A percentile compares a stretch with the other conserved stretches of the same genome.
Conservation (phyloP, 208 protist species). For the Tritrichomonas musculus region DNA sequence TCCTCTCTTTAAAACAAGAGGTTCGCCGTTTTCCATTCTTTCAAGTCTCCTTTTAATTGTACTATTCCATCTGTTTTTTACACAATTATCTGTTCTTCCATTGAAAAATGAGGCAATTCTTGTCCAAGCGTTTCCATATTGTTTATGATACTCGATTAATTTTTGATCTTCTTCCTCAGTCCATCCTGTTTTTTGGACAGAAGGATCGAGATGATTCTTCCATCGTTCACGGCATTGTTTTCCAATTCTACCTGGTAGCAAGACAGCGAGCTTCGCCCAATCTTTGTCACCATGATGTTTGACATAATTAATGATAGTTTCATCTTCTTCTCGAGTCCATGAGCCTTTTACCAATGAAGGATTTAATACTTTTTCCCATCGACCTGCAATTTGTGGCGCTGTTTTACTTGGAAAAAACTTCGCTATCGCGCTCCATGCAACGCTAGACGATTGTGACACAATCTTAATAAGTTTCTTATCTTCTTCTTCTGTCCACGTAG, state of each 20-base stretch:
- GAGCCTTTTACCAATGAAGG: conserved; percentile 96
- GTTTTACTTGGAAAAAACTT: conserved; percentile 87
- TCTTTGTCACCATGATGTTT: conserved; percentile 39
- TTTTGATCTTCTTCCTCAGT: conserved; percentile 47
- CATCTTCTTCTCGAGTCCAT: conserved; percentile 97
- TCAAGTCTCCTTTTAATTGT: conserved; percentile 36
- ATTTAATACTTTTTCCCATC: conserved; percentile 98
- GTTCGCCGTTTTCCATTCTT: not conserved
- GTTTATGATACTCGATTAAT: not conserved
- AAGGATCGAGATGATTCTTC: not conserved
- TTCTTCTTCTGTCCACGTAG: conserved; percentile 4
- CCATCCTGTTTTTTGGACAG: conserved; percentile 46
- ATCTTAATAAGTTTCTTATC: not conserved
- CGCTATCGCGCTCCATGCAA: not conserved
- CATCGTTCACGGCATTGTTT: not conserved
- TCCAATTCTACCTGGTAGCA: not conserved
- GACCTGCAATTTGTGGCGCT: conserved; percentile 93
- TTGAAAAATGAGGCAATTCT: not conserved
- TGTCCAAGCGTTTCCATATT: not conserved
- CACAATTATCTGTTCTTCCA: conserved; percentile 49
- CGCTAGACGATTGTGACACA: not conserved
- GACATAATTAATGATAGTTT: conserved; percentile 85
- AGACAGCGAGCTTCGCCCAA: conserved; percentile 39
- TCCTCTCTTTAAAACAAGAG: not conserved
- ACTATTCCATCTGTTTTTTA: conserved; percentile 56